phyloP scores from a whole-genome alignment of 139 green algal genomes.

The Ettlia oleoabundans region DNA sequence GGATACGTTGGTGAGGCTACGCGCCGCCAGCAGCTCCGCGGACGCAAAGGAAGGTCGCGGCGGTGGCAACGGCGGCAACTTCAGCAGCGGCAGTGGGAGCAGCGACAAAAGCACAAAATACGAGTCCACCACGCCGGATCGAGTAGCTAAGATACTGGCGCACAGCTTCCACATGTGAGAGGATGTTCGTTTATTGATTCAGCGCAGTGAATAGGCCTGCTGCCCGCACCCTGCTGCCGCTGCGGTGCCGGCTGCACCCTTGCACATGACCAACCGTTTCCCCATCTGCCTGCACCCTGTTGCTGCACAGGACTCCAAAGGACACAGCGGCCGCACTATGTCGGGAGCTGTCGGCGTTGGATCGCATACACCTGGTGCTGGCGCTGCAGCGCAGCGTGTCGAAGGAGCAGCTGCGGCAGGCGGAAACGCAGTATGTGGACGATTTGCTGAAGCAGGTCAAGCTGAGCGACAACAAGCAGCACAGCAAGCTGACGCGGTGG shows the following conservation, averaged over 20 bases:
- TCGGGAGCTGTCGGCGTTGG: slow-evolving; percentile 31
- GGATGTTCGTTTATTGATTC: background rate
- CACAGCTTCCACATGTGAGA: slow-evolving; percentile 17
- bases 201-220: background rate
- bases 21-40: background rate
- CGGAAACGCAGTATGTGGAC: slow-evolving; percentile 29
- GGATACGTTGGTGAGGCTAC: too few species aligned
- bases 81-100: background rate
- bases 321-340: slow-evolving; percentile 41
- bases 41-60: background rate
- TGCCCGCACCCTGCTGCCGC: too few species aligned
- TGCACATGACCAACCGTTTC: background rate
- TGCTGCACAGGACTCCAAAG: slow-evolving; percentile 18
- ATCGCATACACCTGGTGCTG: slow-evolving; percentile 50
- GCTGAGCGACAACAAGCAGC: background rate
- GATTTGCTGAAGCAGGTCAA: slow-evolving; percentile 34
- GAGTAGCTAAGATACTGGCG: slow-evolving; percentile 10
- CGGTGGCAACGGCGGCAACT: background rate
- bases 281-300: background rate
- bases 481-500: slow-evolving; percentile 17
- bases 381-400: slow-evolving; percentile 24
- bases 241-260: too few species aligned
- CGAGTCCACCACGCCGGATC: background rate
- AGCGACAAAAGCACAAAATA: background rate
- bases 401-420: background rate